Evolutionary conservation across 1,284 basidiomycete species (phyloP).

Genomic region (Cutaneotrichosporon cyanovorans): DNA sequence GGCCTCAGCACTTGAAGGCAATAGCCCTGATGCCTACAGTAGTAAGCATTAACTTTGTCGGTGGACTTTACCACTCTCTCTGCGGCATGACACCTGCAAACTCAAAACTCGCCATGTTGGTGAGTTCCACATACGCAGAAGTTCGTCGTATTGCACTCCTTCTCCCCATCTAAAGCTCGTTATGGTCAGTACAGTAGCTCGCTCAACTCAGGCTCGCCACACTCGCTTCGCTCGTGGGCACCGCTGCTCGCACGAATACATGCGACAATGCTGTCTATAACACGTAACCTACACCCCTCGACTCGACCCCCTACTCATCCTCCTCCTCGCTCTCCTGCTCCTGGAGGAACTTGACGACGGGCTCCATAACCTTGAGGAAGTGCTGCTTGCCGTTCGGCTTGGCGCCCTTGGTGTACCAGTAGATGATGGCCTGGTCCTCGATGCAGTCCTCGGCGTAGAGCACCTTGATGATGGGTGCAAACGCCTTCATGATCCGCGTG

Average conservation of each 20-base stretch:
- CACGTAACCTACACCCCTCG: background rate
- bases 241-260: background rate
- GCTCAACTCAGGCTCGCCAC: background rate
- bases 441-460: conserved; percentile 92
- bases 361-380: conserved; percentile 80
- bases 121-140: no score
- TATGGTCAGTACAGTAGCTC: no score
- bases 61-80: background rate
- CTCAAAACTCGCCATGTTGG: no score
- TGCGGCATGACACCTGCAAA: no score
- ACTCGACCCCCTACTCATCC: conserved; percentile 18
- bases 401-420: conserved; percentile 94
- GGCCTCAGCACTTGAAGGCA: no score
- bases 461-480: conserved; percentile 89
- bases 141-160: no score
- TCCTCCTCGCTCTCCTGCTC: conserved; percentile 42
- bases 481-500: conserved; percentile 84
- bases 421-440: conserved; percentile 90
- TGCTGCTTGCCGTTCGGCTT: conserved; percentile 90
- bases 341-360: conserved; percentile 65
- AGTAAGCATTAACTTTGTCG: background rate
- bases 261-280: background rate
- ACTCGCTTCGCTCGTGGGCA: background rate
- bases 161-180: no score
- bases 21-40: background rate